These are phyloP conservation scores for Aspergillus diversus DNA, from an alignment of 495 filamentous ascomycete genomes.

Conservation along the genomic window DNA sequence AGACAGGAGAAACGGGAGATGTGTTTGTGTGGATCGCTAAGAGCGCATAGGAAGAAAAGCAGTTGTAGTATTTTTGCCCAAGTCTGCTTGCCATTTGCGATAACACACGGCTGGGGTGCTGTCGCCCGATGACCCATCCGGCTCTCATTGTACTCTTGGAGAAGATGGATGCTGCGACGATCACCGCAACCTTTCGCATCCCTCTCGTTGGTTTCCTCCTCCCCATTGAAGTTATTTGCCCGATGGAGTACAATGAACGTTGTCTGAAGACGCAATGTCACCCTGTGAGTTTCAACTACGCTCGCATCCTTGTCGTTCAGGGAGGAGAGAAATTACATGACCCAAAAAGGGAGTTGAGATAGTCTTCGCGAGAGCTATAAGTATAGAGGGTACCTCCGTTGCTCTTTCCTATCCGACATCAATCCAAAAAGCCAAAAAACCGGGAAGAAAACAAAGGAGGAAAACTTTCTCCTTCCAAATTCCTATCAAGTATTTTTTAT, in stretches of 20 bases:
- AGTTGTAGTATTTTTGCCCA: constrained; percentile 2
- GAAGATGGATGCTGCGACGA: constrained; percentile 1
- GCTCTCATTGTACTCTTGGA: constrained; percentile 5
- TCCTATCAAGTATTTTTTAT: neutral
- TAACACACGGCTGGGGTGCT: constrained; percentile 8
- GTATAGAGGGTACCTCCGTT: constrained; percentile 12
- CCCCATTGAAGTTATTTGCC: constrained; percentile 20
- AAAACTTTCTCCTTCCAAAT: constrained; percentile 12
- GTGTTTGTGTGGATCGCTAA: constrained; percentile 7
- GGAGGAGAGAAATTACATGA: constrained; percentile 13
- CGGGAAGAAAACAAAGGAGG: neutral
- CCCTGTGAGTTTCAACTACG: constrained; percentile 28
- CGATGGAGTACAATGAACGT: constrained; percentile 26
- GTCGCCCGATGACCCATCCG: constrained; percentile 12
- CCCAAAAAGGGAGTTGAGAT: constrained; percentile 2
- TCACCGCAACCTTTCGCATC: constrained; percentile 3
- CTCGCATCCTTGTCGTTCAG: constrained; percentile 20
- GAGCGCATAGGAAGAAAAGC: constrained; percentile 18
- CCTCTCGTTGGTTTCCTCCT: constrained; percentile 13
- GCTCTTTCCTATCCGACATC: constrained; percentile 16
- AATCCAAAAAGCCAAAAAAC: neutral
- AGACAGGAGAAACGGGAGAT: constrained; percentile 2
- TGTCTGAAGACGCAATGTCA: constrained; percentile 33
- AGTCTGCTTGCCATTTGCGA: constrained; percentile 2
- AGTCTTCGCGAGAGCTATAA: constrained; percentile 20